phyloP scores from a whole-genome alignment of 495 filamentous ascomycete genomes.

The Neurospora sp. region DNA sequence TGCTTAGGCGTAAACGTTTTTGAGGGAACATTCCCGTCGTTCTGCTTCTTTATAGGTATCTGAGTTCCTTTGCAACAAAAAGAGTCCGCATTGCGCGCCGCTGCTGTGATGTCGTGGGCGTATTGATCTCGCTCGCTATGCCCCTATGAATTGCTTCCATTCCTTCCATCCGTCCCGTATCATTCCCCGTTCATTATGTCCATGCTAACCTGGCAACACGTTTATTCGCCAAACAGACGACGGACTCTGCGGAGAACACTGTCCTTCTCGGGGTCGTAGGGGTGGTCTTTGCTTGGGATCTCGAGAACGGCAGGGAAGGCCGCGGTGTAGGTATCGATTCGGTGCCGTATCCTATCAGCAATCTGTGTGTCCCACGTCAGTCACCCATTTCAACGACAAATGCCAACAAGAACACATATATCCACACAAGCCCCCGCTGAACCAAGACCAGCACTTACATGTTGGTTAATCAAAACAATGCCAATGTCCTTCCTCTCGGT shows the following conservation, averaged over 20 bases:
- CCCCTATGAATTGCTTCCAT: not conserved
- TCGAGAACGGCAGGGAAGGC: slow-evolving; percentile 77
- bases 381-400: not conserved
- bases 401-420: not conserved
- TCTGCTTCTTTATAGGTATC: not conserved
- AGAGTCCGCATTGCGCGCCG: not conserved
- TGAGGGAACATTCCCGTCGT: not conserved
- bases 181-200: not conserved
- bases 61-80: not conserved
- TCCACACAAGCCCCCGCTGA: not conserved
- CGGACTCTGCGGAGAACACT: slow-evolving; percentile 87
- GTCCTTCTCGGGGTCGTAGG: slow-evolving; percentile 98
- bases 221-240: slow-evolving; percentile 83
- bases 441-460: slow-evolving; percentile 47
- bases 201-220: not conserved
- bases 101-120: not conserved
- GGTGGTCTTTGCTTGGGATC: slow-evolving; percentile 98
- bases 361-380: slow-evolving; percentile 41
- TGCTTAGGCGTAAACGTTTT: not conserved
- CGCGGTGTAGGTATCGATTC: slow-evolving; percentile 61
- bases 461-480: slow-evolving; percentile 94
- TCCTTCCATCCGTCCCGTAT: not conserved
- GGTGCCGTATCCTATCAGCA: slow-evolving; percentile 84
- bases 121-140: not conserved
- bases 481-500: slow-evolving; percentile 89